Evolutionary conservation across 2,329 filamentous ascomycete genomes (phyloP).

Genomic region (Colletotrichum sp.): DNA sequence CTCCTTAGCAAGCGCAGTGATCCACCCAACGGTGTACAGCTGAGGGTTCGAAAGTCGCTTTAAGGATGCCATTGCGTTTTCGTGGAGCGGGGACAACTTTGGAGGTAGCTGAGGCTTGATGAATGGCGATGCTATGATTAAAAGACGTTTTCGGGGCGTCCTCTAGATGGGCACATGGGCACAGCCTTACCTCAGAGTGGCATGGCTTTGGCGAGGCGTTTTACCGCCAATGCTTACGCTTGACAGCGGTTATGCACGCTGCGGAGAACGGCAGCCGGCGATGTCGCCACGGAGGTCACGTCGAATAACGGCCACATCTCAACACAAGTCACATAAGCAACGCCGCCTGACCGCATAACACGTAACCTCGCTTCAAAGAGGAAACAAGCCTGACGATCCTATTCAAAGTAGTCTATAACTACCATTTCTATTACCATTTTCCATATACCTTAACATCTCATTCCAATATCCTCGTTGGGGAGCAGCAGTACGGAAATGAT

Average conservation of each 20-base stretch:
- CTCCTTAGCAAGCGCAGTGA: neutral
- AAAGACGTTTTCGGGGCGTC: neutral
- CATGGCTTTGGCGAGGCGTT: neutral
- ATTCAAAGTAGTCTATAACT: no score
- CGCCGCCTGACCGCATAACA: neutral
- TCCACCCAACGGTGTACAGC: neutral
- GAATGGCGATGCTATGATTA: neutral
- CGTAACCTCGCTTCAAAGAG: neutral
- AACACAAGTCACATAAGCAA: no score
- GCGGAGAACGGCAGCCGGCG: neutral
- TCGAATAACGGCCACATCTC: no score
- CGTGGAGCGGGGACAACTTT: neutral
- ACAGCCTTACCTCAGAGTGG: neutral
- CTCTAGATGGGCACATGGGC: neutral
- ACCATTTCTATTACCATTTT: no score
- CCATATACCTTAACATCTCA: no score
- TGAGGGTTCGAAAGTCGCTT: neutral
- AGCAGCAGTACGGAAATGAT: no score
- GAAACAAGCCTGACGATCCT: neutral
- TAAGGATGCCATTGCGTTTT: neutral
- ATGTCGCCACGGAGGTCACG: neutral
- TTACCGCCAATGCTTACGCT: neutral
- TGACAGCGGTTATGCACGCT: neutral
- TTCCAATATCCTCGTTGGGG: no score
- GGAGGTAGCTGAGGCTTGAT: neutral